These are phyloP conservation scores for Rhizoclosmatium sp. DNA, from an alignment of 192 early-diverging fungal genomes.

Conservation along the genomic window DNA sequence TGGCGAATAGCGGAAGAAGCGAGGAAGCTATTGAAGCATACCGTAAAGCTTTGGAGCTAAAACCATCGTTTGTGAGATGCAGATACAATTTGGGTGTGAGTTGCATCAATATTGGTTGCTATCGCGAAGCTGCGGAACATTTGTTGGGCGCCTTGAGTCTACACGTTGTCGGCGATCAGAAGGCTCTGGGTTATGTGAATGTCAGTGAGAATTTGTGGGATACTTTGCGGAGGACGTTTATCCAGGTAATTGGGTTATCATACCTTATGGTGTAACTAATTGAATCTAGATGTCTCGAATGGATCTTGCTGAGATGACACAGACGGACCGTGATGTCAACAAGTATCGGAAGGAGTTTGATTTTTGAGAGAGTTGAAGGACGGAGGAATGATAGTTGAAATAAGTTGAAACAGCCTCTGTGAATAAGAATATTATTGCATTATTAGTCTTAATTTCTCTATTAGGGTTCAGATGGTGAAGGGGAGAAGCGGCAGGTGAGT, in stretches of 20 bases:
- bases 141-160: constrained; percentile 82
- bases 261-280: not conserved
- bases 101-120: constrained; percentile 86
- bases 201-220: constrained; percentile 48
- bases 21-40: constrained; percentile 87
- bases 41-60: constrained; percentile 88
- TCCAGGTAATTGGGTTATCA: constrained; percentile 35
- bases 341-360: constrained; percentile 52
- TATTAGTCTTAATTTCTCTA: too few relatives aligned
- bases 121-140: constrained; percentile 90
- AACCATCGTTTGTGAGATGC: constrained; percentile 90
- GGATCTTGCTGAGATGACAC: constrained; percentile 48
- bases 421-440: too few relatives aligned
- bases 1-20: constrained; percentile 74
- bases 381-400: not conserved
- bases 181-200: constrained; percentile 17
- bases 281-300: constrained; percentile 43
- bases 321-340: constrained; percentile 34
- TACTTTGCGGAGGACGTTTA: constrained; percentile 43
- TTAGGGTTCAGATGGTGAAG: not conserved
- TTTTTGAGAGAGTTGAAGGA: constrained; percentile 37
- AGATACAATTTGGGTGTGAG: constrained; percentile 93
- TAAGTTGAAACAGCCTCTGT: not conserved
- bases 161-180: constrained; percentile 52
- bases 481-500: not conserved